Percentiles rank a stretch among this genome's conserved stretches.
Conservation (phyloP, 2,329 filamentous ascomycete genomes). For the Penicillium sp. region DNA sequence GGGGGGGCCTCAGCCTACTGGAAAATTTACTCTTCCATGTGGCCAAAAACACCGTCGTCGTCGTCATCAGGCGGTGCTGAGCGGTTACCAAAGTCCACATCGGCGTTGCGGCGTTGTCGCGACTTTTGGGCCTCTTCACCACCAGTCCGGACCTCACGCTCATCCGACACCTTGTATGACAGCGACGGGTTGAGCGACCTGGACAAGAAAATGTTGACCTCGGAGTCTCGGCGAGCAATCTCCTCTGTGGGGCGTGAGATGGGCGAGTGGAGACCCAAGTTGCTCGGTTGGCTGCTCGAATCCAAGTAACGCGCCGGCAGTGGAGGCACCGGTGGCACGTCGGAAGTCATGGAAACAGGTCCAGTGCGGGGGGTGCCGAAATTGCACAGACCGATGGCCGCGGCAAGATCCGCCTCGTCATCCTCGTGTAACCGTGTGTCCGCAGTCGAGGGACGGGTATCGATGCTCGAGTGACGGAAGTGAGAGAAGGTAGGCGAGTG, state of each 20-base stretch:
- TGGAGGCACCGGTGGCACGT: constrained; percentile 83
- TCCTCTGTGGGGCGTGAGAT: constrained; percentile 42
- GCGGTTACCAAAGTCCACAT: constrained; percentile 37
- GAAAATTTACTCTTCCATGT: constrained; percentile 78
- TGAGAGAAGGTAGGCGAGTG: constrained; percentile 52
- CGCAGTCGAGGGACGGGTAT: constrained; percentile 74
- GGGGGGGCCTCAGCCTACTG: background rate
- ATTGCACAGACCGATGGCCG: constrained; percentile 84
- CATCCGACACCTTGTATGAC: constrained; percentile 50
- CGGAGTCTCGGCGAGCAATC: constrained; percentile 36
- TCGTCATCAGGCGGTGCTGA: constrained; percentile 74
- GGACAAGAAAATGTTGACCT: constrained; percentile 43
- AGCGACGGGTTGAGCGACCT: constrained; percentile 46
- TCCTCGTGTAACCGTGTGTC: constrained; percentile 72
- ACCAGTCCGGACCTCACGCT: constrained; percentile 67
- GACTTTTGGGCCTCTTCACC: constrained; percentile 51
- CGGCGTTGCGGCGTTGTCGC: constrained; percentile 37
- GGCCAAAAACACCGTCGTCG: constrained; percentile 92
- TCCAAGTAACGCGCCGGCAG: constrained; percentile 77
- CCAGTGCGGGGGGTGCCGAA: constrained; percentile 75
- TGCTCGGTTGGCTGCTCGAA: constrained; percentile 61
- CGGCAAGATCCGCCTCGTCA: constrained; percentile 83
- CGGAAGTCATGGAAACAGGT: constrained; percentile 61
- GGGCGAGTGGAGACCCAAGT: constrained; percentile 55
- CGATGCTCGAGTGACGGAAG: constrained; percentile 71